Base-by-base conservation (phyloP, 495 filamentous ascomycete genomes). In the Cercophora samala region DNA sequence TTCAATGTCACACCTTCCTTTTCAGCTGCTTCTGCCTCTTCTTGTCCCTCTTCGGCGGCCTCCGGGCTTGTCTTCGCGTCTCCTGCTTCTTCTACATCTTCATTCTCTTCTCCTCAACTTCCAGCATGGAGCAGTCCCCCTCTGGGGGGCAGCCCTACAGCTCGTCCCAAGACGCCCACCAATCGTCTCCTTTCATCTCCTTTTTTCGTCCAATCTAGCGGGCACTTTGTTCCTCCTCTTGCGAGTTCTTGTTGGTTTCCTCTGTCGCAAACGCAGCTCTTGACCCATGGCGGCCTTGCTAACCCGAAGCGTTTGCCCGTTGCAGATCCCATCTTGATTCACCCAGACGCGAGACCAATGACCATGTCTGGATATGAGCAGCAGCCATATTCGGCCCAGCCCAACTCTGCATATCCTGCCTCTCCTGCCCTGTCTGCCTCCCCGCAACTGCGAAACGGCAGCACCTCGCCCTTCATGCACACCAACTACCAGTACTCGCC, bases 401-500 rank as follows among this genome's bases (percentile, higher is more conserved):
- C 79, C 62, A 73, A 74, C 59, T 72, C 75, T 17, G 72, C 69
- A 0, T 83, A 79, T 71, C 79, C 82, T 62, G 72, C 77, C 15
- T 83, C 81, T 11, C 80, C 81, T 0, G 76, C 82, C 3, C 75
- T 84, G 55, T 80, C 79, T 42, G 73, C 81, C 4, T 83, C 81
- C 3, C 82, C 82, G 13, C 77, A 81, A 63, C 75, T 81, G 64
- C 77, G 76, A 63, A 77, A 71, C 54, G 81, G 77, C 65, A 82
- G 79, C 68, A 74, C 78, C 5, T 82, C 79, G 29, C 81, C 82
- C 0, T 82, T 81, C 60, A 56, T 76, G 63, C 78, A 78, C 68
- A 79, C 72, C 65, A 74, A 68, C 65, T 76, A 76, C 68, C 73
- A 70, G 60, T 97, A 97, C 82, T 97, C 94, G 61, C 92, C 90